Conservation (phyloP, 2,329 filamentous ascomycete genomes). For the Annulohypoxylon truncatum region DNA sequence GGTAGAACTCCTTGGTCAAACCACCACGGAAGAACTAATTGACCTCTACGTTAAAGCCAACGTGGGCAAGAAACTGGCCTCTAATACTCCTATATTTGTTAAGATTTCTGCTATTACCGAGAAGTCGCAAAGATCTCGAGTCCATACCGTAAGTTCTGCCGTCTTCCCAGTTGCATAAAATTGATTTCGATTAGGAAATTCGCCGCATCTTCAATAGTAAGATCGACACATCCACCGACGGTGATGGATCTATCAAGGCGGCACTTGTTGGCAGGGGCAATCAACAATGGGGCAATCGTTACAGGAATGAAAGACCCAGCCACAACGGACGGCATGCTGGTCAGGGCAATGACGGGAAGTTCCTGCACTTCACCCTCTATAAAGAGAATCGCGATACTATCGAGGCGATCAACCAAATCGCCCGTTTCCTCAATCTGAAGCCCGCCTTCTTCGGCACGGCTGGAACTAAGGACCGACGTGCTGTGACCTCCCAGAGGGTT, state of each 20-base stretch:
- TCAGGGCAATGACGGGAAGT: slow-evolving; percentile 69
- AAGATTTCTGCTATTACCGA: slow-evolving; percentile 46
- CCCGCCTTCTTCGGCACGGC: slow-evolving; percentile 79
- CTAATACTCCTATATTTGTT: slow-evolving; percentile 40
- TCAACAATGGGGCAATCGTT: slow-evolving; percentile 47
- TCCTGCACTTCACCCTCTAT: slow-evolving; percentile 90
- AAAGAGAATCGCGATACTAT: slow-evolving; percentile 98
- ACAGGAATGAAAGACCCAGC: slow-evolving; percentile 40
- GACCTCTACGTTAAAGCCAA: slow-evolving; percentile 42
- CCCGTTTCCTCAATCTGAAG: slow-evolving; percentile 78
- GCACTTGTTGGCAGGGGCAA: slow-evolving; percentile 49
- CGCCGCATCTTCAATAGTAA: slow-evolving; percentile 83
- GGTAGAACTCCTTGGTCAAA: slow-evolving; percentile 42
- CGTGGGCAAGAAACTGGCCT: slow-evolving; percentile 35
- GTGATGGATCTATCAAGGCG: slow-evolving; percentile 71
- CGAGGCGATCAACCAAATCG: slow-evolving; percentile 84
- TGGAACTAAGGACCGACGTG: slow-evolving; percentile 90
- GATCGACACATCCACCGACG: slow-evolving; percentile 78
- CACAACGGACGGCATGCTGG: slow-evolving; percentile 42
- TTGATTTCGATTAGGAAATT: slow-evolving; percentile 60
- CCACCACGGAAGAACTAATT: slow-evolving; percentile 42
- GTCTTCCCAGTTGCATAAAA: neutral
- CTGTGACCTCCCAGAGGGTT: slow-evolving; percentile 85
- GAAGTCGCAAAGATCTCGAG: slow-evolving; percentile 46
- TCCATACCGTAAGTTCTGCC: slow-evolving; percentile 59